phyloP scores from a whole-genome alignment of 495 filamentous ascomycete genomes.

The Penicillium lagena region DNA sequence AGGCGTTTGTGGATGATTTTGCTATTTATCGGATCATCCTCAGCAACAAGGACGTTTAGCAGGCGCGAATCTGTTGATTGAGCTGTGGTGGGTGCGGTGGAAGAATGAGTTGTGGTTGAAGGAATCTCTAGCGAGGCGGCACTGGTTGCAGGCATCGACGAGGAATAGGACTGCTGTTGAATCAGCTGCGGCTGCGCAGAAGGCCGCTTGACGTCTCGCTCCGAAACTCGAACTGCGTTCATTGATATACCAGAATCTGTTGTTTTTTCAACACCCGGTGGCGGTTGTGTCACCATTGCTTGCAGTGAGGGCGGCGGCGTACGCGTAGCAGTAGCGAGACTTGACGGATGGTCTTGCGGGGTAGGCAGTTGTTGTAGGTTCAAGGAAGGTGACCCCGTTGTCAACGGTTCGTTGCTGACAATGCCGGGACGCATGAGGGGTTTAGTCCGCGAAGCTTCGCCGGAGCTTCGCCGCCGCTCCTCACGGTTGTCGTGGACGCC shows the following conservation, averaged over 20 bases:
- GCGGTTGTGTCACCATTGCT: slow-evolving; percentile 11
- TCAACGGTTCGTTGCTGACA: slow-evolving; percentile 11
- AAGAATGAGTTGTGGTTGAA: slow-evolving; percentile 2
- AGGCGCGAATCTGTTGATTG: background rate
- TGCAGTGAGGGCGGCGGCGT: slow-evolving; percentile 12
- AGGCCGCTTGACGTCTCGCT: slow-evolving; percentile 15
- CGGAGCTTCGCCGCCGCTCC: slow-evolving; percentile 28
- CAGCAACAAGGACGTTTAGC: slow-evolving; percentile 71
- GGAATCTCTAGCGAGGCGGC: background rate
- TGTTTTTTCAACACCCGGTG: slow-evolving; percentile 31
- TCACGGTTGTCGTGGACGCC: slow-evolving; percentile 2
- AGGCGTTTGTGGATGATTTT: slow-evolving; percentile 81
- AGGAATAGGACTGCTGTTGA: slow-evolving; percentile 14
- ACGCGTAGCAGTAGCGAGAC: slow-evolving; percentile 18
- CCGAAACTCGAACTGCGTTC: slow-evolving; percentile 35
- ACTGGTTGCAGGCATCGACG: background rate
- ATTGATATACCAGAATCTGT: slow-evolving; percentile 34
- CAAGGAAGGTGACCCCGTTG: slow-evolving; percentile 5
- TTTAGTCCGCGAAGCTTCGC: slow-evolving; percentile 13
- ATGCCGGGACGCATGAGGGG: slow-evolving; percentile 5
- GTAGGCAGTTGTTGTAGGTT: slow-evolving; percentile 3
- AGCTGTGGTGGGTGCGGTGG: background rate
- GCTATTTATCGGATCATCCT: slow-evolving; percentile 91
- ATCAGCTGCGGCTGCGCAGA: slow-evolving; percentile 6
- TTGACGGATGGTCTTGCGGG: slow-evolving; percentile 11